Percentiles rank a stretch among this genome's conserved stretches.
phyloP scores from a whole-genome alignment of 768 basidiomycete genomes.

The Termitomyces eurrhizus region DNA sequence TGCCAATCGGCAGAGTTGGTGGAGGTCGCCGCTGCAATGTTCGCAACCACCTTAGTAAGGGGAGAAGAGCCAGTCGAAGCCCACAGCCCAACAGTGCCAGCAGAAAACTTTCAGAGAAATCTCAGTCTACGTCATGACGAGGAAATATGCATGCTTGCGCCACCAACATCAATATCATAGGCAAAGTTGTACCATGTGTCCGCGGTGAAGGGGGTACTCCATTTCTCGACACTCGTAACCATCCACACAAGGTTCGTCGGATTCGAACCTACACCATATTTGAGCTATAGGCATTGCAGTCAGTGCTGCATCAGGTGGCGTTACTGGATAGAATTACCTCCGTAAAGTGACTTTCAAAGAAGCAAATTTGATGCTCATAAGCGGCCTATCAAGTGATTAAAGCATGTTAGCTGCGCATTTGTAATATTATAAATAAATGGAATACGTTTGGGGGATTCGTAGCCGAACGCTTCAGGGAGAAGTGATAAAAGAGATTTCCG shows the following conservation, averaged over 20 bases:
- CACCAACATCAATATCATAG: conserved; percentile 56
- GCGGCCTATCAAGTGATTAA: conserved; percentile 31
- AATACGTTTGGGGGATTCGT: conserved; percentile 49
- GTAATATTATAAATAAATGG: not conserved
- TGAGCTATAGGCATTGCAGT: conserved; percentile 31
- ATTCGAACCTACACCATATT: conserved; percentile 52
- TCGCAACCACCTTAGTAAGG: conserved; percentile 45
- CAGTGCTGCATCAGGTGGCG: not conserved
- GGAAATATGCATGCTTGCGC: not conserved
- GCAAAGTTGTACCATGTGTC: conserved; percentile 65
- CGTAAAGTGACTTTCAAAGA: conserved; percentile 64
- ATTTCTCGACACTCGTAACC: conserved; percentile 40
- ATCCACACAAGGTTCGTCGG: conserved; percentile 51
- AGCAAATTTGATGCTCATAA: conserved; percentile 56
- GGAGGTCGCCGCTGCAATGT: conserved; percentile 44
- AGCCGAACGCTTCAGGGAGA: conserved; percentile 46
- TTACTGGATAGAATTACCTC: conserved; percentile 32
- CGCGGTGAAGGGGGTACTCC: conserved; percentile 47
- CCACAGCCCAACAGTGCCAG: conserved; percentile 54
- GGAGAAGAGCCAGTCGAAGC: conserved; percentile 45
- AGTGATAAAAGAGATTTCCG: conserved; percentile 60
- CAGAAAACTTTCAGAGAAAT: conserved; percentile 38
- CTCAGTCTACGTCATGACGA: not conserved
- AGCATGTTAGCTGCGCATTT: not conserved
- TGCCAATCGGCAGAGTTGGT: conserved; percentile 63